These are phyloP conservation scores for Emericellopsis cladophorae DNA, from an alignment of 2,329 filamentous ascomycete species.

Conservation along the genomic window DNA sequence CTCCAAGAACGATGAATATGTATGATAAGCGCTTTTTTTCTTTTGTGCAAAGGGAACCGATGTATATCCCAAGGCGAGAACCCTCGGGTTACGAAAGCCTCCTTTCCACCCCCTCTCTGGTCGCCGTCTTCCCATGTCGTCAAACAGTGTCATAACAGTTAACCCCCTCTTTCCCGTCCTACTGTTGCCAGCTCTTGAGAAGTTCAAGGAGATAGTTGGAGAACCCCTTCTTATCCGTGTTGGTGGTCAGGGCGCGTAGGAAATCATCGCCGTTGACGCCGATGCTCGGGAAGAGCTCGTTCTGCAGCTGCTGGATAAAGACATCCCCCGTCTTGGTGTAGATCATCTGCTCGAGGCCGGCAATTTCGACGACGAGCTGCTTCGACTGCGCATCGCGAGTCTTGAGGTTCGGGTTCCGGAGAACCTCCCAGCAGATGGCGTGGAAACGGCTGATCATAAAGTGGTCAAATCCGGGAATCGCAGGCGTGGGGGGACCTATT, in stretches of 20 bases:
- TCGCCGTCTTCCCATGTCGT: no score
- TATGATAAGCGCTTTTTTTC: no score
- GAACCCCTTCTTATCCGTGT: conserved; percentile 47
- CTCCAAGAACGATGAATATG: no score
- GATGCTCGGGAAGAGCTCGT: conserved; percentile 49
- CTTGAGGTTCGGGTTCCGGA: conserved; percentile 67
- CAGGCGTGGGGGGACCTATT: conserved; percentile 36
- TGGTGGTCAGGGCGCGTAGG: conserved; percentile 43
- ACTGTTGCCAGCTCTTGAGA: conserved; percentile 29
- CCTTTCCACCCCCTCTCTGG: no score
- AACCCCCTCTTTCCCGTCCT: not conserved
- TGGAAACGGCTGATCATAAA: conserved; percentile 89
- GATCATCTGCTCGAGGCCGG: conserved; percentile 75
- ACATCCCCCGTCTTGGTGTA: conserved; percentile 78
- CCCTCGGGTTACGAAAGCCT: no score
- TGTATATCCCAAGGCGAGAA: no score
- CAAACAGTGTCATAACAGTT: no score
- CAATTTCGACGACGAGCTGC: conserved; percentile 80
- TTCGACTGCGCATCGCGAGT: conserved; percentile 75
- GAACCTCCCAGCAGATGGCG: conserved; percentile 77
- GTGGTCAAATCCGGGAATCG: conserved; percentile 77
- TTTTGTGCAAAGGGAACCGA: no score
- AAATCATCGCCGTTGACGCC: conserved; percentile 51
- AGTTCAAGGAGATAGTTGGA: conserved; percentile 51
- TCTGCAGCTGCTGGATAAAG: conserved; percentile 60